Evolutionary conservation across 441 rosid genomes (phyloP), one percentile per base, ranked within the genome.

Genomic region (Erysimum pusillum): DNA sequence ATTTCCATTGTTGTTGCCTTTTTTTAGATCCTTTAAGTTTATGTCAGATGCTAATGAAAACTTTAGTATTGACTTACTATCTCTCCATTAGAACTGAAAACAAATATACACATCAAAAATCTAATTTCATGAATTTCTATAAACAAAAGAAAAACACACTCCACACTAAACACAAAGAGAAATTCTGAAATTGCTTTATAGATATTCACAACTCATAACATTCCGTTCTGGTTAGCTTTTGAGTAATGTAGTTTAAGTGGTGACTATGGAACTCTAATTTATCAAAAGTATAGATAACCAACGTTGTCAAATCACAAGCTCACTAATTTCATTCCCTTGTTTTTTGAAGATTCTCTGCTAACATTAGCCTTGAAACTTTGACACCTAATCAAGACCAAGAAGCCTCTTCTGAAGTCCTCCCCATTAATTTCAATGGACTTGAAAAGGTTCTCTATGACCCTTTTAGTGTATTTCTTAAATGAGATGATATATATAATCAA

Each of bases 381-480:
- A n/a, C n/a, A n/a, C n/a, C n/a, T n/a, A 86, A 85, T 82, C 87
- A 82, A 77, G 94, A 85, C 25, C 84, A 83, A 68, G 97, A 91
- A 78, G 96, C 98, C 15, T 83, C 96, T 39, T 88, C 97, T 10
- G 84, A 91, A 84, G 63, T 96, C 17, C 85, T 96, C 76, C 97
- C 99, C 45, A 96, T 93, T 76, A 96, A 96, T 79, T 96, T 96
- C 28, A 83, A 85, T 63, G 97, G 98, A 3, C 85, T 96, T 52
- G 67, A 96, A 7, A 83, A 92, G 98, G 96, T 93, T 80, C 31
- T 62, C 17, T 39, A 20, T 9, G 38, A 61, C 51, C 3, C 56
- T 67, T 71, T 12, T 11, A 12, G 7, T 25, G 28, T 25, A 25
- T 25, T 25, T 25, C 28, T 25, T 25, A 25, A 15, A 31, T 18